A percentile compares a stretch with the other conserved stretches of the same genome.
phyloP scores from a whole-genome alignment of 2,329 filamentous ascomycete species.

The Claviceps sorghi region DNA sequence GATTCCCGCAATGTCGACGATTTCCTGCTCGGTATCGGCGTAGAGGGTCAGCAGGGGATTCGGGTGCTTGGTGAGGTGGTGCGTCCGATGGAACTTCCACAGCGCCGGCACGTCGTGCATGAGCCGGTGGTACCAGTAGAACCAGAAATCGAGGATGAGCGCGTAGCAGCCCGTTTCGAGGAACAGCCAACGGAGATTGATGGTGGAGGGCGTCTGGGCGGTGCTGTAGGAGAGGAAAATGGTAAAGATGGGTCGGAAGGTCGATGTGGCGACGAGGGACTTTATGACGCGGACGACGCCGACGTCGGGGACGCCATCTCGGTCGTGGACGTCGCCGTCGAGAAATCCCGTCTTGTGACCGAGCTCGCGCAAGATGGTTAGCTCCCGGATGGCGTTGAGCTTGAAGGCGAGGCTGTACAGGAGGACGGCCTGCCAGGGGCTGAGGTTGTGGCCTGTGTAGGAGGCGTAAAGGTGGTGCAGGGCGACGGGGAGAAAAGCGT shows the following conservation, averaged over 20 bases:
- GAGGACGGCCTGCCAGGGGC: constrained; percentile 4
- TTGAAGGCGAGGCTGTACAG: constrained; percentile 4
- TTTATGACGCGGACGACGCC: constrained; percentile 2
- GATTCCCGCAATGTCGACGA: constrained; percentile 5
- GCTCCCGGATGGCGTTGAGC: constrained; percentile 4
- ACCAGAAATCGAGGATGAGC: constrained; percentile 5
- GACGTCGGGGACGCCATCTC: constrained; percentile 4
- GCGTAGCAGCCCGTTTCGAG: constrained; percentile 2
- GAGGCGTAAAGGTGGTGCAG: constrained; percentile 4
- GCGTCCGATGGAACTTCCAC: constrained; percentile 6
- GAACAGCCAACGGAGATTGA: not conserved
- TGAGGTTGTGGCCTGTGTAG: constrained; percentile 4
- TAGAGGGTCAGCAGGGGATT: constrained; percentile 4
- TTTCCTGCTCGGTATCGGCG: constrained; percentile 4
- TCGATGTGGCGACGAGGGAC: constrained; percentile 2
- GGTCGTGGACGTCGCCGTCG: constrained; percentile 6
- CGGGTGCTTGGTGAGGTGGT: constrained; percentile 6
- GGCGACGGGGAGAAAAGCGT: constrained; percentile 4
- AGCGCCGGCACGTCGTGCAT: constrained; percentile 4
- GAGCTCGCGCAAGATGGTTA: constrained; percentile 1
- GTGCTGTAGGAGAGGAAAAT: constrained; percentile 1
- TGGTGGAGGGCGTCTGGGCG: not conserved
- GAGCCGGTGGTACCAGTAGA: constrained; percentile 7
- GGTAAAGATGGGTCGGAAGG: constrained; percentile 3
- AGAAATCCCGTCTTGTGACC: constrained; percentile 4